phyloP scores from a whole-genome alignment of 805 yeast genomes.

The Yamadazyma sp. region DNA sequence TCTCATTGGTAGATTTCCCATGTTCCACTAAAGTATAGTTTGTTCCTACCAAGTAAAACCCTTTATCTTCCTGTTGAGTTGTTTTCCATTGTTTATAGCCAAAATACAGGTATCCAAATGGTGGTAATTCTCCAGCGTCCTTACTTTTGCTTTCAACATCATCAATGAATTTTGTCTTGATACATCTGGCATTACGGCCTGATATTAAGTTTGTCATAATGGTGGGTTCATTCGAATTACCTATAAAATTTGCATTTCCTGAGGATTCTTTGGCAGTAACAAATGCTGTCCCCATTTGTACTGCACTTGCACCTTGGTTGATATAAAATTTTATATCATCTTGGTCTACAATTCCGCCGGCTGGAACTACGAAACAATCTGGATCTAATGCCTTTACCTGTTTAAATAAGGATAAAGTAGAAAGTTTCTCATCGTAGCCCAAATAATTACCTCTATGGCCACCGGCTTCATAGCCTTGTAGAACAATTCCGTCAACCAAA shows the following conservation, averaged over 20 bases:
- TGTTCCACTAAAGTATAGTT: constrained; percentile 24
- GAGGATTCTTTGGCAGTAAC: constrained; percentile 33
- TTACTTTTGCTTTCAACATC: constrained; percentile 12
- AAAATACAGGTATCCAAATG: constrained; percentile 31
- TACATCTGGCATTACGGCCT: constrained; percentile 37
- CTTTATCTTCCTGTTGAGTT: constrained; percentile 12
- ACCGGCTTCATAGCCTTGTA: constrained; percentile 65
- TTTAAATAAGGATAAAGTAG: constrained; percentile 29
- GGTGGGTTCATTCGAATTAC: constrained; percentile 14
- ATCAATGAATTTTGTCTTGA: constrained; percentile 33
- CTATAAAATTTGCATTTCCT: constrained; percentile 15
- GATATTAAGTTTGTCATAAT: constrained; percentile 34
- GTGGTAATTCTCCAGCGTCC: constrained; percentile 22
- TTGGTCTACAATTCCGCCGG: constrained; percentile 51
- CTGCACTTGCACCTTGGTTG: constrained; percentile 46
- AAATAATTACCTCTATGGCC: constrained; percentile 58
- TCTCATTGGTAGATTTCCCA: constrained; percentile 17
- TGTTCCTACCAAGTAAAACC: constrained; percentile 36
- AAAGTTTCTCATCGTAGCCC: constrained; percentile 28
- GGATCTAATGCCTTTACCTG: constrained; percentile 16
- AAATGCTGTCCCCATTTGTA: constrained; percentile 55
- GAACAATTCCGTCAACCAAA: constrained; percentile 47
- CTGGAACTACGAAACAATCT: constrained; percentile 35
- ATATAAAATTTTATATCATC: constrained; percentile 27
- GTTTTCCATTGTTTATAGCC: constrained; percentile 26